phyloP scores from a whole-genome alignment of 495 filamentous ascomycete species.

The Wilcoxina mikolae region DNA sequence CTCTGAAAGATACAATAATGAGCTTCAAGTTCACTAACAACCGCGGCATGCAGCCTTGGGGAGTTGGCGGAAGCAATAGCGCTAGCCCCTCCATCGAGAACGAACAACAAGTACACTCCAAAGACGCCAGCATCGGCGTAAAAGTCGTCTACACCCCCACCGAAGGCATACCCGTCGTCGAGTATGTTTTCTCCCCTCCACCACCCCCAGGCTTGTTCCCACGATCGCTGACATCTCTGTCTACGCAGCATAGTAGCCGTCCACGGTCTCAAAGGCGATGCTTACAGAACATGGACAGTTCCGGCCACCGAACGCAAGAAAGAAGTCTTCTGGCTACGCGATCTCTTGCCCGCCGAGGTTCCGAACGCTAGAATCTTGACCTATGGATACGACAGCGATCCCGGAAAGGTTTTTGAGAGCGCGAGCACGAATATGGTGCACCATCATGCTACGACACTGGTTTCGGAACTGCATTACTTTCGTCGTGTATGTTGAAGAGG shows the following conservation, averaged over 20 bases:
- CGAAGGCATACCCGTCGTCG: conserved; percentile 19
- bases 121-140: conserved; percentile 20
- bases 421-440: conserved; percentile 59
- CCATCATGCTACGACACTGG: conserved; percentile 70
- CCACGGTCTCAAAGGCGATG: conserved; percentile 71
- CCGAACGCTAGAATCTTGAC: conserved; percentile 56
- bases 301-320: conserved; percentile 31
- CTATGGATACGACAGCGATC: conserved; percentile 72
- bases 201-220: not conserved
- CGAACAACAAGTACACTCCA: conserved; percentile 3
- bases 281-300: conserved; percentile 59
- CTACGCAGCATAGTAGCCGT: conserved; percentile 39
- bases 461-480: conserved; percentile 46
- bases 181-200: conserved; percentile 18
- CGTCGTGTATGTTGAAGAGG: conserved; percentile 36
- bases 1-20: conserved; percentile 1
- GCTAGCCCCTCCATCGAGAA: not conserved
- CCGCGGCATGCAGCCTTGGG: not conserved
- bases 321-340: conserved; percentile 59
- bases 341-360: conserved; percentile 54
- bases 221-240: conserved; percentile 12
- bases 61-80: not conserved
- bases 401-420: conserved; percentile 48
- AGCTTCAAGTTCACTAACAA: not conserved
- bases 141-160: conserved; percentile 15